Conservation (phyloP, 805 yeast genomes). For the Vanderwaltozyma yarrowii region DNA sequence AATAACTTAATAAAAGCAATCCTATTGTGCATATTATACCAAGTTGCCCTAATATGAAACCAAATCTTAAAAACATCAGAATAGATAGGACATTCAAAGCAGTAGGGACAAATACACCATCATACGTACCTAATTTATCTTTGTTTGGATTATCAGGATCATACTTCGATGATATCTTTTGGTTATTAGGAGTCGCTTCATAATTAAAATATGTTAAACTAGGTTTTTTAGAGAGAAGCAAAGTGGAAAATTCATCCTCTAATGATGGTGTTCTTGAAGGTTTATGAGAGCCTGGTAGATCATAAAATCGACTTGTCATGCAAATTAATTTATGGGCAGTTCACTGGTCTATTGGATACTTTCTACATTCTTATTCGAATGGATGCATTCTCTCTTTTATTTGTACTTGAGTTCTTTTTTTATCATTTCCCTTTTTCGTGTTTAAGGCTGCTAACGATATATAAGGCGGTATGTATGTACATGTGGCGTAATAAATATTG, state of each 20-base stretch:
- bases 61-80: constrained; percentile 90
- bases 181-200: constrained; percentile 16
- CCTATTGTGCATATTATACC: constrained; percentile 73
- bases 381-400: no score
- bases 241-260: constrained; percentile 17
- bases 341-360: no score
- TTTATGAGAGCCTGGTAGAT: constrained; percentile 28
- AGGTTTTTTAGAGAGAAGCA: constrained; percentile 10
- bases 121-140: constrained; percentile 64
- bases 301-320: constrained; percentile 24
- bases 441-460: no score
- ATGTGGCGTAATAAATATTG: no score
- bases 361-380: no score
- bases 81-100: constrained; percentile 87
- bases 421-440: no score
- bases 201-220: constrained; percentile 25
- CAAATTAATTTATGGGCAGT: neutral
- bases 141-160: constrained; percentile 27
- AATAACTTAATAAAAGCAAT: constrained; percentile 60
- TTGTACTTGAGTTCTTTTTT: no score
- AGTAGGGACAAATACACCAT: constrained; percentile 91
- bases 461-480: no score
- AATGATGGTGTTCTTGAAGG: constrained; percentile 11
- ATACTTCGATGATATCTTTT: constrained; percentile 20
- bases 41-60: constrained; percentile 90